Conservation (phyloP, 169 alveolate species). For the Plasmodium gaboni region DNA sequence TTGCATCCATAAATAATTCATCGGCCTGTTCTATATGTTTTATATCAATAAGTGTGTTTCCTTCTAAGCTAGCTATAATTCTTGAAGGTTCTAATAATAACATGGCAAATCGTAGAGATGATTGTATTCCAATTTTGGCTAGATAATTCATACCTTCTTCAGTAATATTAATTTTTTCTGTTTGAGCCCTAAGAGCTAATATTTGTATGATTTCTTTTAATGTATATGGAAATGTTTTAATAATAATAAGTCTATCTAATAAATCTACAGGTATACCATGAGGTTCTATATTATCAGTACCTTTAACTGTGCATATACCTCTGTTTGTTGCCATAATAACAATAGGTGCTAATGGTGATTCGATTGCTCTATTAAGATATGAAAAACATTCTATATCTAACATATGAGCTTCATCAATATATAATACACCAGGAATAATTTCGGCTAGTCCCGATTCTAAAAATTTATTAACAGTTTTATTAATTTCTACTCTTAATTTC, state of each 20-base stretch:
- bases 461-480: constrained; percentile 98
- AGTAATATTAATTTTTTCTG: constrained; percentile 95
- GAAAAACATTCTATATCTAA: constrained; percentile 99
- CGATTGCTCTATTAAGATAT: constrained; percentile 98
- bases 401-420: constrained; percentile 99
- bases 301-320: constrained; percentile 97
- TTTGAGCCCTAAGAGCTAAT: constrained; percentile 96
- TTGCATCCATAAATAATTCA: constrained; percentile 97
- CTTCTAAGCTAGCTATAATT: constrained; percentile 95
- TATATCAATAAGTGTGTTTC: constrained; percentile 91
- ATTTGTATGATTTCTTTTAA: constrained; percentile 88
- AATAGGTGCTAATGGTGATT: constrained; percentile 98
- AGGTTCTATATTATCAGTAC: constrained; percentile 98
- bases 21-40: constrained; percentile 96
- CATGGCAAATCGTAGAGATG: constrained; percentile 96
- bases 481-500: constrained; percentile 97
- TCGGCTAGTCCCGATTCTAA: constrained; percentile 99
- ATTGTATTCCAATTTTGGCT: constrained; percentile 97
- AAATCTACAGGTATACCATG: constrained; percentile 99
- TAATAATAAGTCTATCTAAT: constrained; percentile 98
- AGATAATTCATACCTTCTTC: constrained; percentile 96
- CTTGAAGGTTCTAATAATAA: constrained; percentile 98
- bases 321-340: constrained; percentile 99
- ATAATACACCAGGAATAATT: constrained; percentile 99
- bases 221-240: constrained; percentile 97